A percentile compares a stretch with the other conserved stretches of the same genome.
Conservation (phyloP, 192 early-diverging fungal genomes). For the Coemansia aciculifera region DNA sequence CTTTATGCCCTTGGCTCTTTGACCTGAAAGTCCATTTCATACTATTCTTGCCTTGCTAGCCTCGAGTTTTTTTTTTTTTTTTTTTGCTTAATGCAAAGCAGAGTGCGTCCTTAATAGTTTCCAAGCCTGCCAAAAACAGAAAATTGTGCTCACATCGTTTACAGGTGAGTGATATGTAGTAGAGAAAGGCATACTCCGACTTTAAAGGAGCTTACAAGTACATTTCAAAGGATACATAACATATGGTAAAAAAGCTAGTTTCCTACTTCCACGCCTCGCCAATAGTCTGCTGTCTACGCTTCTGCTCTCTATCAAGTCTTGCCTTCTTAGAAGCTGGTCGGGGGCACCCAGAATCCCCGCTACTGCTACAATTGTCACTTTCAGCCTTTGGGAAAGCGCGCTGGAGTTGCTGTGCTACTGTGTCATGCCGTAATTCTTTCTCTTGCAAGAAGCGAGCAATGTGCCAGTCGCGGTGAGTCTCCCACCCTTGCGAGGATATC, state of each 20-base stretch:
- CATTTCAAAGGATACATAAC: not conserved
- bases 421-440: conserved; percentile 44
- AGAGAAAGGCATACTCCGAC: too few species aligned
- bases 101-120: not conserved
- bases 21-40: too few species aligned
- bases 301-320: conserved; percentile 6
- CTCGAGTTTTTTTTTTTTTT: too few species aligned
- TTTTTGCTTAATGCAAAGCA: not conserved
- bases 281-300: conserved; percentile 42
- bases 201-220: not conserved
- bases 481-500: conserved; percentile 42
- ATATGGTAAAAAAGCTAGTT: not conserved
- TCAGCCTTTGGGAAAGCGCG: conserved; percentile 16
- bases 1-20: not conserved
- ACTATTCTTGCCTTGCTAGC: too few species aligned
- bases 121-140: not conserved
- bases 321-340: conserved; percentile 30
- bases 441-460: conserved; percentile 49
- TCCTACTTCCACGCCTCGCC: conserved; percentile 42
- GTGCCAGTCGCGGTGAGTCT: conserved; percentile 53
- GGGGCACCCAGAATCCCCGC: not conserved
- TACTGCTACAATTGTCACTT: not conserved
- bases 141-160: not conserved
- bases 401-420: conserved; percentile 27
- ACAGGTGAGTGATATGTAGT: too few species aligned